phyloP scores from a whole-genome alignment of 306 rosid genomes.

The Astragalus membranaceus region DNA sequence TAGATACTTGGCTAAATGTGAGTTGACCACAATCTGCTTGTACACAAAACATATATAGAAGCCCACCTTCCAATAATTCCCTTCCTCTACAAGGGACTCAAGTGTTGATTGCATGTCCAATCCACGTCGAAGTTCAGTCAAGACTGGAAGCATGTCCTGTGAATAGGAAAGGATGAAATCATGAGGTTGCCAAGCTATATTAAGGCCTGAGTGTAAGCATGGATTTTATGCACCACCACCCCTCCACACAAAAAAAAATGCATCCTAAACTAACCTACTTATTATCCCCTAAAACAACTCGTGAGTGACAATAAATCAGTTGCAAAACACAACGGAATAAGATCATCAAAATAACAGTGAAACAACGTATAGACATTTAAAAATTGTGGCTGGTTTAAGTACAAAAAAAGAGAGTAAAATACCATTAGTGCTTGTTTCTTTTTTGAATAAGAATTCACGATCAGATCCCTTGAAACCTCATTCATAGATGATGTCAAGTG shows the following conservation, averaged over 20 bases:
- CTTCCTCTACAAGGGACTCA: slow-evolving; percentile 83
- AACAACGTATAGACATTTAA: neutral
- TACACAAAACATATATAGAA: slow-evolving; percentile 13
- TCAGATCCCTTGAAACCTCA: slow-evolving; percentile 97
- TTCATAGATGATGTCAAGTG: slow-evolving; percentile 80
- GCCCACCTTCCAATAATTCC: slow-evolving; percentile 88
- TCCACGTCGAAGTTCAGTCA: slow-evolving; percentile 77
- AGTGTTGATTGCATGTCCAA: slow-evolving; percentile 80
- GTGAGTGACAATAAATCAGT: neutral
- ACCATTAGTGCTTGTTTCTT: slow-evolving; percentile 94
- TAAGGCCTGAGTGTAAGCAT: neutral
- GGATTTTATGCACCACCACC: neutral
- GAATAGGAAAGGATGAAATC: slow-evolving; percentile 14
- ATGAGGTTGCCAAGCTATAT: slow-evolving; percentile 16
- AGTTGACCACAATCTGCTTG: slow-evolving; percentile 14
- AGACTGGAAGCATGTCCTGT: slow-evolving; percentile 82
- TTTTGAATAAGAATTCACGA: slow-evolving; percentile 84
- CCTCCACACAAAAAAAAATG: neutral
- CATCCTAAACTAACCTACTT: neutral
- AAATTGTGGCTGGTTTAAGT: neutral
- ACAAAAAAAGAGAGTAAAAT: slow-evolving; percentile 29
- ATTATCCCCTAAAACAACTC: slow-evolving; percentile 11
- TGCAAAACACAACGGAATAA: neutral
- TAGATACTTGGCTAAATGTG: neutral
- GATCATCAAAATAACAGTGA: slow-evolving; percentile 5